Evolutionary conservation across 179 eudicot species (phyloP).

Genomic region (Beta lomatogona): DNA sequence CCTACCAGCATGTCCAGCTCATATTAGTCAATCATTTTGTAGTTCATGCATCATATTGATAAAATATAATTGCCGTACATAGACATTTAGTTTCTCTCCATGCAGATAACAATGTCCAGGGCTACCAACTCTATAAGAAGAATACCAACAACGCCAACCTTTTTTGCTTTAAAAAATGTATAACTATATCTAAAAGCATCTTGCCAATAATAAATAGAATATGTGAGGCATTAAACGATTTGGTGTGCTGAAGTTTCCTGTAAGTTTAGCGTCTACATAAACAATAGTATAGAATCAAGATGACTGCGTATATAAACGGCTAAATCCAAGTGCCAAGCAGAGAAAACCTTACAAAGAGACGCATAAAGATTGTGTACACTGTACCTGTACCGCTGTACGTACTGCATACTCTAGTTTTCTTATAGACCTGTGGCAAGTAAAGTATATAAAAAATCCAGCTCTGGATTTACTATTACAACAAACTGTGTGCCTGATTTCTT

Average conservation of each 20-base stretch:
- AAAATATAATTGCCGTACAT: background rate
- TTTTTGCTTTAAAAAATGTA: background rate
- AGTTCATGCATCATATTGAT: conserved; percentile 14
- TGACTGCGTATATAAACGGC: background rate
- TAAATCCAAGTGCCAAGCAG: background rate
- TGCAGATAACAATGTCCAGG: conserved; percentile 1
- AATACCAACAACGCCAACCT: conserved; percentile 4
- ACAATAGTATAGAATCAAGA: background rate
- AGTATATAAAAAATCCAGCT: too few relatives aligned
- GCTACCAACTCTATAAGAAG: background rate
- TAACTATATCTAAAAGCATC: background rate
- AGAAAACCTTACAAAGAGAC: background rate
- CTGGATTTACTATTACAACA: background rate
- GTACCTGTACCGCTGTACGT: too few relatives aligned
- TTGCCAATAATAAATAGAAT: background rate
- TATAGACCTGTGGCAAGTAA: background rate
- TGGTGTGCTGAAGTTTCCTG: background rate
- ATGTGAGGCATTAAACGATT: background rate
- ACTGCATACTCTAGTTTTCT: background rate
- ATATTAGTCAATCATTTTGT: background rate
- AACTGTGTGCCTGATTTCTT: background rate
- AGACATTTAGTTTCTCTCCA: background rate
- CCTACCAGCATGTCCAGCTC: conserved; percentile 12
- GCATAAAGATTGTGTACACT: background rate
- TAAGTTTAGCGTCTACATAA: background rate